Conservation (phyloP, 768 basidiomycete species). For the Termitomyces sp. region DNA sequence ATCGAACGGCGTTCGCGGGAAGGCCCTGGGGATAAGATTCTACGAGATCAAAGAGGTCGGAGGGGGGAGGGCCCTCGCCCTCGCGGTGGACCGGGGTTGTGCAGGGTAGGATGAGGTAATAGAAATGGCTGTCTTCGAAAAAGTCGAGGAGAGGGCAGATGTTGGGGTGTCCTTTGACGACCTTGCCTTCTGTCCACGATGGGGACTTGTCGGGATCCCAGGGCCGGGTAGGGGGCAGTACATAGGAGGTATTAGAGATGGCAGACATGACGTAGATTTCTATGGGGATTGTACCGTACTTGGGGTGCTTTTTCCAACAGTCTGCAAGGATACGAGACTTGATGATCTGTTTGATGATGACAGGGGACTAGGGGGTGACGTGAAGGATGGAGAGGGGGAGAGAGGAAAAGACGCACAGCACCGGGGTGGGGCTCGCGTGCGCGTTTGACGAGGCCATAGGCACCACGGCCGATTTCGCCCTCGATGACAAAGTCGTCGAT, state of each 20-base stretch:
- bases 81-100: constrained; percentile 58
- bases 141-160: constrained; percentile 94
- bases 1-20: constrained; percentile 67
- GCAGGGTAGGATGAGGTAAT: constrained; percentile 88
- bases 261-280: constrained; percentile 95
- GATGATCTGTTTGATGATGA: constrained; percentile 98
- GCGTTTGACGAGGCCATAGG: constrained; percentile 92
- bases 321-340: constrained; percentile 98
- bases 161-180: constrained; percentile 89
- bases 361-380: constrained; percentile 58
- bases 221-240: constrained; percentile 73
- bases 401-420: constrained; percentile 57
- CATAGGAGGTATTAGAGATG: constrained; percentile 77
- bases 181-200: constrained; percentile 66
- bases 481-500: constrained; percentile 87
- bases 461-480: constrained; percentile 88
- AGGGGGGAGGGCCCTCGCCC: constrained; percentile 53
- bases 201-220: constrained; percentile 60
- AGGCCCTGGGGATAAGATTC: constrained; percentile 87
- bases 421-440: constrained; percentile 74
- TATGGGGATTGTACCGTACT: constrained; percentile 95
- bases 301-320: constrained; percentile 98
- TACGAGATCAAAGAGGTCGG: constrained; percentile 94
- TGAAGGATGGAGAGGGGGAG: constrained; percentile 17
- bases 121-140: constrained; percentile 95